These are phyloP conservation scores for Mortierella sp. DNA, from an alignment of 371 early-diverging fungal species.

Conservation along the genomic window DNA sequence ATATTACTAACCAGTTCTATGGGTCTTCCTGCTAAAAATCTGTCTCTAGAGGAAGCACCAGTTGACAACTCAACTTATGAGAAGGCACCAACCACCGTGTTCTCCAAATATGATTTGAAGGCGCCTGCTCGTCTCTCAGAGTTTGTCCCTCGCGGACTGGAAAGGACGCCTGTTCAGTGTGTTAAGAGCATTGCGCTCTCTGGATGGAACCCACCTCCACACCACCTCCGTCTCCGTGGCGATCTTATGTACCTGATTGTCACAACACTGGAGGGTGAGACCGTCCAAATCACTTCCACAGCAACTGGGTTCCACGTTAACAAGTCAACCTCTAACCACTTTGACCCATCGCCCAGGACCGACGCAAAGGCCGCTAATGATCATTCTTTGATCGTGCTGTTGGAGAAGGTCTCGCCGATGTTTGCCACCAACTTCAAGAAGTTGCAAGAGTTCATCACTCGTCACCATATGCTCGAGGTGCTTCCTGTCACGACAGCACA, in stretches of 20 bases:
- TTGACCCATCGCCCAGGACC: conserved; percentile 74
- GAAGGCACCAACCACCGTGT: conserved; percentile 64
- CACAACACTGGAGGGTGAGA: conserved; percentile 84
- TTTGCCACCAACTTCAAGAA: conserved; percentile 76
- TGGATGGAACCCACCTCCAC: conserved; percentile 94
- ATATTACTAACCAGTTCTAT: no score
- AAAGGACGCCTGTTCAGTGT: conserved; percentile 70
- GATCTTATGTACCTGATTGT: conserved; percentile 89
- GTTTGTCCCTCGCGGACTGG: conserved; percentile 65
- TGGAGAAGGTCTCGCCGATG: conserved; percentile 73
- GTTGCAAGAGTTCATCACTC: conserved; percentile 73
- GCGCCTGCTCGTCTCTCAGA: conserved; percentile 62
- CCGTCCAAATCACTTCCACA: conserved; percentile 85
- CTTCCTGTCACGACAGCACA: conserved; percentile 73
- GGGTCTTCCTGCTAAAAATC: not conserved
- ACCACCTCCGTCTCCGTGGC: conserved; percentile 77
- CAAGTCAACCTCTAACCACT: conserved; percentile 75
- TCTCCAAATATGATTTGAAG: conserved; percentile 67
- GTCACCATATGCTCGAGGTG: conserved; percentile 85
- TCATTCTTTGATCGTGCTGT: conserved; percentile 78
- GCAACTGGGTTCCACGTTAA: conserved; percentile 91
- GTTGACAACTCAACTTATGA: conserved; percentile 50
- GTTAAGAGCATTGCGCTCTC: conserved; percentile 82
- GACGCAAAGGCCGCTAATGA: conserved; percentile 58
- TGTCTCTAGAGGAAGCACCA: conserved; percentile 34